Conservation (phyloP, 2,329 filamentous ascomycete genomes). For the Zymoseptoria pseudotritici region DNA sequence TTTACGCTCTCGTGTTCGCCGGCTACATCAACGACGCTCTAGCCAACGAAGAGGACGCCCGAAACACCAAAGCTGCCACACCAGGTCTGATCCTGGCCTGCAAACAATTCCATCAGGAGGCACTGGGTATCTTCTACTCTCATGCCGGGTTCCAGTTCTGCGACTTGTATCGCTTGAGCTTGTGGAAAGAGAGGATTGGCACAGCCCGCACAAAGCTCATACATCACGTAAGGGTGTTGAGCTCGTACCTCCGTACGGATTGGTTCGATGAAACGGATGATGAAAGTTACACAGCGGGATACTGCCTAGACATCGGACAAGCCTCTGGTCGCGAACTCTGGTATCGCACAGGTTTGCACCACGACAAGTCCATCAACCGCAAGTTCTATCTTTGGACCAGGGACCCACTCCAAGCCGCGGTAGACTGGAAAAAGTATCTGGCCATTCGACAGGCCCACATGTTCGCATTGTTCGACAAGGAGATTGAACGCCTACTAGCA, state of each 20-base stretch:
- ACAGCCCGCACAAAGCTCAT: background rate
- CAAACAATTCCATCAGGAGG: constrained; percentile 9
- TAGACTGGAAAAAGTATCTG: background rate
- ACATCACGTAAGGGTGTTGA: background rate
- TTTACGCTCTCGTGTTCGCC: constrained; percentile 1
- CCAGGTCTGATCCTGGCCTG: constrained; percentile 8
- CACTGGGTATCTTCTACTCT: constrained; percentile 7
- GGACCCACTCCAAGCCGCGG: background rate
- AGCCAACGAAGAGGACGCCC: background rate
- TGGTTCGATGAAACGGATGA: background rate
- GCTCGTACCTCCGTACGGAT: background rate
- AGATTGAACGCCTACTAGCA: background rate
- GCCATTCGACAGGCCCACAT: background rate
- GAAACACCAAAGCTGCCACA: constrained; percentile 4
- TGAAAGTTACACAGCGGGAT: background rate
- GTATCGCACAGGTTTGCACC: background rate
- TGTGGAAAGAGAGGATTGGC: background rate
- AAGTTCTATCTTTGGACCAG: background rate
- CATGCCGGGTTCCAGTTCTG: constrained; percentile 11
- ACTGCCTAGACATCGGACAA: background rate
- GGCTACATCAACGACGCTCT: background rate
- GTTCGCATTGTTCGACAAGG: background rate
- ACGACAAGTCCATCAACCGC: background rate
- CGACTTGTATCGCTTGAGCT: background rate
- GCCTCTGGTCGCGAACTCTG: background rate